These are phyloP conservation scores for Citrus unshiu DNA, from an alignment of 345 rosid species.

Conservation along the genomic window DNA sequence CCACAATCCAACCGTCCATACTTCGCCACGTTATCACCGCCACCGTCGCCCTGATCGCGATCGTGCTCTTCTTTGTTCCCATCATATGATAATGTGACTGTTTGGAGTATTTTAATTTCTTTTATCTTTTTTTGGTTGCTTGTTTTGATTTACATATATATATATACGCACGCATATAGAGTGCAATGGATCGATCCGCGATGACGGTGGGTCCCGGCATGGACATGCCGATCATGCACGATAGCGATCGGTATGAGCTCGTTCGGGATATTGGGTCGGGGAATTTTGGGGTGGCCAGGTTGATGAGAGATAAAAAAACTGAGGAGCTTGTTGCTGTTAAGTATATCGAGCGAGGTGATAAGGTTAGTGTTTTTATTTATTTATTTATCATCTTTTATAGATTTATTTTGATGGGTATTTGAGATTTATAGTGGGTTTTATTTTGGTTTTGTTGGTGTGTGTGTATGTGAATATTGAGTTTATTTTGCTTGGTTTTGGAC, in stretches of 20 bases:
- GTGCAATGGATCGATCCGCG: slow-evolving; percentile 67
- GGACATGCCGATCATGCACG: slow-evolving; percentile 90
- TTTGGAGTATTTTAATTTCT: background rate
- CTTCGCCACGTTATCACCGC: slow-evolving; percentile 23
- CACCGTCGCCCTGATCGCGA: slow-evolving; percentile 23
- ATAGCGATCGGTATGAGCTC: slow-evolving; percentile 75
- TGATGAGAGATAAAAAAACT: slow-evolving; percentile 72
- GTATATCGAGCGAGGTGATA: slow-evolving; percentile 86
- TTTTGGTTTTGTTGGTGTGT: background rate
- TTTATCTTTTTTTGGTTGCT: background rate
- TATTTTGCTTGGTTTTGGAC: background rate
- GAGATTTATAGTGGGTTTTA: background rate
- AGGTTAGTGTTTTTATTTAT: slow-evolving; percentile 38
- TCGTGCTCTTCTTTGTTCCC: background rate
- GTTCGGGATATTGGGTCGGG: slow-evolving; percentile 76
- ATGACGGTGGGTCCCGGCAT: slow-evolving; percentile 70
- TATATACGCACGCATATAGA: background rate
- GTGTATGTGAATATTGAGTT: background rate
- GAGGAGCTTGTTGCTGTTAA: slow-evolving; percentile 81
- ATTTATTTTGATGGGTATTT: background rate
- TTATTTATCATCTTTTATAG: background rate
- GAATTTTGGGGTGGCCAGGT: slow-evolving; percentile 73
- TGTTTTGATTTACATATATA: background rate
- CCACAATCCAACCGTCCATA: slow-evolving; percentile 16
- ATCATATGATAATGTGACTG: slow-evolving; percentile 21